phyloP scores from a whole-genome alignment of 2,329 filamentous ascomycete species.

The Hymenoscyphus scutula region DNA sequence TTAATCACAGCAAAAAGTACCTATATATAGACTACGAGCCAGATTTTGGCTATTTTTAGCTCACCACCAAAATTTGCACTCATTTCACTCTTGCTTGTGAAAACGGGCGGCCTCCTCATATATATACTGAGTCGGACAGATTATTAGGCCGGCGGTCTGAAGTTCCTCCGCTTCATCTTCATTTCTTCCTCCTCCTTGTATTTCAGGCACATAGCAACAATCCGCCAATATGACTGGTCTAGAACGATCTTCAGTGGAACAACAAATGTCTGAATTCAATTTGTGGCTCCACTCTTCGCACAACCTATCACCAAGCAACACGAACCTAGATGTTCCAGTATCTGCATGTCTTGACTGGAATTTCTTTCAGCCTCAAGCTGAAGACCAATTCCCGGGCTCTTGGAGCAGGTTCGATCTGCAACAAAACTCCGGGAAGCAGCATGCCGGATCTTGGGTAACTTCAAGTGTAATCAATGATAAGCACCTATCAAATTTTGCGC shows the following conservation, averaged over 20 bases:
- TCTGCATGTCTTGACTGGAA: background rate
- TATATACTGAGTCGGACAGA: slow-evolving; percentile 1
- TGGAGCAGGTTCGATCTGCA: slow-evolving; percentile 8
- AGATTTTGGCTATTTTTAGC: background rate
- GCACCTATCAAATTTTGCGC: no score
- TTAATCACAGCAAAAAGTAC: background rate
- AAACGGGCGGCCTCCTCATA: background rate
- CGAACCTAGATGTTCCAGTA: background rate
- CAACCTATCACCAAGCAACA: background rate
- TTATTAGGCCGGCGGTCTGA: slow-evolving; percentile 7
- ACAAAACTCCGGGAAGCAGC: background rate
- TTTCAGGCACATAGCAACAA: background rate
- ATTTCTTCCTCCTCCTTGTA: background rate
- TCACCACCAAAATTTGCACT: background rate
- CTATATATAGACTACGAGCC: background rate
- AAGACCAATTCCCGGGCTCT: background rate
- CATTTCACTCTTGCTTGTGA: background rate
- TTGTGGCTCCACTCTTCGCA: background rate
- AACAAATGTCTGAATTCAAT: background rate
- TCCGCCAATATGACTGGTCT: background rate
- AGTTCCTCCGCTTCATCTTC: slow-evolving; percentile 3
- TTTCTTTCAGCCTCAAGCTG: background rate
- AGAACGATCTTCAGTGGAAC: background rate
- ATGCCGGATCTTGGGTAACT: background rate
- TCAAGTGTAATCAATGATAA: background rate